Percentiles rank a stretch among this genome's conserved stretches.
Evolutionary conservation across 176 grass and related monocot genomes (phyloP).

Genomic region (Paspalum vaginatum): DNA sequence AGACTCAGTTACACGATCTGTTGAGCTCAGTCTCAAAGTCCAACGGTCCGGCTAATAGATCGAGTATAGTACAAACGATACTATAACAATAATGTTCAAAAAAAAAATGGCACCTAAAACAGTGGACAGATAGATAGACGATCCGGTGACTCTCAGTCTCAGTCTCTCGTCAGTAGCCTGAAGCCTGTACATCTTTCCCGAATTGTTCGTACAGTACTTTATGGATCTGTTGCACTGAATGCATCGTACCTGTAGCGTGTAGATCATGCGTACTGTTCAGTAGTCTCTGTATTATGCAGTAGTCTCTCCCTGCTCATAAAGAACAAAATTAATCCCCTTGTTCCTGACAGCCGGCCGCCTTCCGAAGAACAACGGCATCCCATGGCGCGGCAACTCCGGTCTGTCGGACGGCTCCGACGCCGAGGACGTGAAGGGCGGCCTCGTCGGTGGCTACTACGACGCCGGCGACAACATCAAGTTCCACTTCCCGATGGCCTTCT

Average conservation of each 20-base stretch:
- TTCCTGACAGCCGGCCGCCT: slow-evolving; percentile 68
- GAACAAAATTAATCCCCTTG: background rate
- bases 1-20: too few species aligned
- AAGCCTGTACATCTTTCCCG: background rate
- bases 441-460: slow-evolving; percentile 94
- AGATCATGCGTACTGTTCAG: slow-evolving; percentile 1
- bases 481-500: slow-evolving; percentile 96
- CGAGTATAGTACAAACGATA: too few species aligned
- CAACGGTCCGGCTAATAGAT: too few species aligned
- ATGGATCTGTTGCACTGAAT: background rate
- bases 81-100: too few species aligned
- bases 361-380: slow-evolving; percentile 86
- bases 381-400: slow-evolving; percentile 78
- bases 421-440: slow-evolving; percentile 68
- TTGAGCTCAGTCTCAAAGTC: too few species aligned
- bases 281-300: background rate
- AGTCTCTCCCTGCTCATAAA: background rate
- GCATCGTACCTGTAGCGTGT: background rate
- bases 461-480: slow-evolving; percentile 98
- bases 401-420: slow-evolving; percentile 62
- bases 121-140: too few species aligned
- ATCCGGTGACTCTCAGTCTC: too few species aligned
- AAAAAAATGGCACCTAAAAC: too few species aligned
- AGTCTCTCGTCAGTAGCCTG: background rate
- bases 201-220: background rate